Percentiles rank a stretch among this genome's conserved stretches.
Evolutionary conservation across 192 early-diverging fungal genomes (phyloP).

Genomic region (Lunasporangiospora selenospora): DNA sequence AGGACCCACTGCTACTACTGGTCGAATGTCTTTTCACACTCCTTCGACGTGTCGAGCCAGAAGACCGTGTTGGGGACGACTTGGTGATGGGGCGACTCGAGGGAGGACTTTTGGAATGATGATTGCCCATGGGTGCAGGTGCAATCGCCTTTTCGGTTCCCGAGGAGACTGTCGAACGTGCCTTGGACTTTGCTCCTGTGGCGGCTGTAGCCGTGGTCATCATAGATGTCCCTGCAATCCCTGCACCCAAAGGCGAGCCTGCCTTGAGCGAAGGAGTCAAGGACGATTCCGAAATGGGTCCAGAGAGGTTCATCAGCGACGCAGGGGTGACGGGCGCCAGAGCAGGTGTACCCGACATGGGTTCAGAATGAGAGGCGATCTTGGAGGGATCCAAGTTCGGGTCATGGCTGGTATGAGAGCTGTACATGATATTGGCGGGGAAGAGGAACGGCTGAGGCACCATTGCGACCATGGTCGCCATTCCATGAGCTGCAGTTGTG

Average conservation of each 20-base stretch:
- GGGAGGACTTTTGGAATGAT: constrained; percentile 20
- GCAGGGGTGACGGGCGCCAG: constrained; percentile 72
- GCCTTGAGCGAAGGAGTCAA: constrained; percentile 18
- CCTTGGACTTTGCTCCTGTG: background rate
- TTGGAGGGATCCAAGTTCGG: too few relatives aligned
- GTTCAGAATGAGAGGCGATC: too few relatives aligned
- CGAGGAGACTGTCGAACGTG: background rate
- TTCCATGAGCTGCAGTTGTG: too few relatives aligned
- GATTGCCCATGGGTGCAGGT: too few relatives aligned
- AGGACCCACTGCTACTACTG: background rate
- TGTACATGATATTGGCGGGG: too few relatives aligned
- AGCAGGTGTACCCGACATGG: background rate
- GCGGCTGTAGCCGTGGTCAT: background rate
- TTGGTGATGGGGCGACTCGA: constrained; percentile 46
- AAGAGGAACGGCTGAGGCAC: too few relatives aligned
- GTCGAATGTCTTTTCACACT: too few relatives aligned
- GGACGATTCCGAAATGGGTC: constrained; percentile 25
- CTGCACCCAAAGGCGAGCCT: background rate
- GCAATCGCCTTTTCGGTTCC: too few relatives aligned
- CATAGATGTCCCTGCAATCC: background rate
- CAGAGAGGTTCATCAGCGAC: constrained; percentile 66
- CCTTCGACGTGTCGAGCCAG: constrained; percentile 12
- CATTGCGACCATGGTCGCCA: too few relatives aligned
- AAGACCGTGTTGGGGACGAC: constrained; percentile 46
- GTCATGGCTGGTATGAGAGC: too few relatives aligned